phyloP scores from a whole-genome alignment of 495 filamentous ascomycete species.

The Daldinia childiae region DNA sequence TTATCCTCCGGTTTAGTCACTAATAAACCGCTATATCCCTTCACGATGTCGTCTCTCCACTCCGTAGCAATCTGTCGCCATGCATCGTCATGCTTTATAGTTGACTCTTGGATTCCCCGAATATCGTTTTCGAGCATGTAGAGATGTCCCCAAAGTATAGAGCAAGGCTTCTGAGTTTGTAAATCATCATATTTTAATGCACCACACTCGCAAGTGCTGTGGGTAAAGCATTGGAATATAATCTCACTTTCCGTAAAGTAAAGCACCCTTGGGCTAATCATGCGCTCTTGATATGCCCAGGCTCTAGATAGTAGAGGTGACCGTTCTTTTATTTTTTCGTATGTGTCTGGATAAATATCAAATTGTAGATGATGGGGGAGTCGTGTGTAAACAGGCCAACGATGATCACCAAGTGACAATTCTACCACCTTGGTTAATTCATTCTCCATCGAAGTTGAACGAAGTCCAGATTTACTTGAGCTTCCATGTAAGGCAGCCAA shows the following conservation, averaged over 20 bases:
- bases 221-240: conserved; percentile 6
- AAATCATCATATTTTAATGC: not conserved
- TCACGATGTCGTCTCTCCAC: not conserved
- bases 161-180: not conserved
- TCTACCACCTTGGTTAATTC: conserved; percentile 13
- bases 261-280: conserved; percentile 15
- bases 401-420: not conserved
- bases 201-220: conserved; percentile 1
- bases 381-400: conserved; percentile 9
- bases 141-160: too few species aligned
- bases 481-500: conserved; percentile 23
- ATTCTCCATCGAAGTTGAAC: conserved; percentile 7
- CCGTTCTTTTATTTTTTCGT: not conserved
- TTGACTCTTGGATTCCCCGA: too few species aligned
- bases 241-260: conserved; percentile 14
- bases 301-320: conserved; percentile 8
- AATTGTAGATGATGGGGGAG: not conserved
- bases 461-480: conserved; percentile 7
- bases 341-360: not conserved
- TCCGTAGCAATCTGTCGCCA: not conserved
- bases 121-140: not conserved
- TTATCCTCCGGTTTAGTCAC: not conserved
- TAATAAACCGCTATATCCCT: not conserved
- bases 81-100: not conserved
- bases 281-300: conserved; percentile 22